Percentiles rank a stretch among this genome's conserved stretches.
phyloP scores from a whole-genome alignment of 75 land plant genomes.

The Sequoia sempervirens region DNA sequence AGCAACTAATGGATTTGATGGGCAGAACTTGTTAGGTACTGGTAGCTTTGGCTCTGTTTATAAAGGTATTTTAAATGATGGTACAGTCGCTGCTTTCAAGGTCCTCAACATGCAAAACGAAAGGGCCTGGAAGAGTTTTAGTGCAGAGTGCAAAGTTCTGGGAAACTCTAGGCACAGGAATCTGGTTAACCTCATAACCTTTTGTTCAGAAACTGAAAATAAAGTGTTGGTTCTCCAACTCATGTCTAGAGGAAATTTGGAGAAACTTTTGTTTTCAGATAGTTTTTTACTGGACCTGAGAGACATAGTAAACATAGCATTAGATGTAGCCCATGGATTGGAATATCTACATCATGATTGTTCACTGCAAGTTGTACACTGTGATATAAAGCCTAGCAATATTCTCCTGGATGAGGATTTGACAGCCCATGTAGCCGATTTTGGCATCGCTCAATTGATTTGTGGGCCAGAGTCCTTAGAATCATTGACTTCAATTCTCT shows the following conservation, averaged over 20 bases:
- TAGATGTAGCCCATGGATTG: constrained; percentile 25
- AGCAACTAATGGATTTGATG: constrained; percentile 20
- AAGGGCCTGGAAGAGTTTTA: constrained; percentile 5
- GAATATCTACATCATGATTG: constrained; percentile 33
- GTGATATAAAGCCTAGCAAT: constrained; percentile 47
- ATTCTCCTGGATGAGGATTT: constrained; percentile 32
- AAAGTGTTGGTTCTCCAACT: constrained; percentile 35
- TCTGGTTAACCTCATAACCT: constrained; percentile 26
- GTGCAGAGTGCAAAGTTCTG: constrained; percentile 18
- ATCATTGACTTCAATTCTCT: not conserved
- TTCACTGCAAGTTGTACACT: constrained; percentile 18
- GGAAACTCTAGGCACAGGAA: constrained; percentile 23
- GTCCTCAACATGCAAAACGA: constrained; percentile 13
- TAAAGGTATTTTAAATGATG: constrained; percentile 16
- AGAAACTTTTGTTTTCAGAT: constrained; percentile 9
- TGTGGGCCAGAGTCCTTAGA: not conserved
- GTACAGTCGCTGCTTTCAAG: constrained; percentile 26
- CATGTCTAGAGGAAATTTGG: constrained; percentile 35
- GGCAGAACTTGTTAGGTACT: constrained; percentile 15
- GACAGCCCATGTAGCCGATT: constrained; percentile 27
- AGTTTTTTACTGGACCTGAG: constrained; percentile 2
- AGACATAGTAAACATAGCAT: constrained; percentile 12
- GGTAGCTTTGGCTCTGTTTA: constrained; percentile 28
- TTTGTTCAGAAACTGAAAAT: constrained; percentile 21
- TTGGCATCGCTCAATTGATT: constrained; percentile 26